A percentile compares a stretch with the other conserved stretches of the same genome.
Conservation (phyloP, 2,329 filamentous ascomycete genomes). For the Aureobasidium vineae region DNA sequence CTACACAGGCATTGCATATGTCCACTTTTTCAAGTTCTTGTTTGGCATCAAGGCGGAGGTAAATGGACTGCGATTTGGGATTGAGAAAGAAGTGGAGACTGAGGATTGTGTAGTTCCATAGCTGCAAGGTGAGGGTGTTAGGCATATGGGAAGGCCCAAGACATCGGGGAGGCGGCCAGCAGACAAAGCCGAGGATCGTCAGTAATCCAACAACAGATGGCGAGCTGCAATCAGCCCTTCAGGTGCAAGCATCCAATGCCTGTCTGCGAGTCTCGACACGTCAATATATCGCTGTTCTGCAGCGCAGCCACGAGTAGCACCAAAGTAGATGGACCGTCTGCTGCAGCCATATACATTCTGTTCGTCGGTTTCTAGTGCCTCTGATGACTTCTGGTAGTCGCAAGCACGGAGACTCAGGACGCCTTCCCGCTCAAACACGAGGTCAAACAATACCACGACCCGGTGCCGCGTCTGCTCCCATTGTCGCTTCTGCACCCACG, state of each 20-base stretch:
- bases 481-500: neutral
- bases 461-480: neutral
- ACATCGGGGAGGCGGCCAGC: neutral
- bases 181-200: constrained; percentile 2
- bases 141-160: neutral
- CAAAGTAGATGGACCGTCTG: neutral
- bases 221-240: neutral
- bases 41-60: neutral
- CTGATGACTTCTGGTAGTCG: neutral
- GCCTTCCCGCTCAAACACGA: neutral
- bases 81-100: neutral
- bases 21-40: constrained; percentile 2
- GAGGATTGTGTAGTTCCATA: neutral
- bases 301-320: neutral
- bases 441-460: neutral
- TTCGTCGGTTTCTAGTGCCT: neutral
- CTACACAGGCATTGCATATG: neutral
- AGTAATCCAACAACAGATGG: neutral
- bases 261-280: neutral
- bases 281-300: neutral
- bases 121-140: neutral
- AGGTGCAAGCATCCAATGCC: neutral
- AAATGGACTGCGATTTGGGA: neutral
- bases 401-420: neutral
- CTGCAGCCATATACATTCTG: neutral